Percentiles rank a stretch among this genome's conserved stretches.
Evolutionary conservation across 495 filamentous ascomycete genomes (phyloP).

Genomic region (Cercophora samala): DNA sequence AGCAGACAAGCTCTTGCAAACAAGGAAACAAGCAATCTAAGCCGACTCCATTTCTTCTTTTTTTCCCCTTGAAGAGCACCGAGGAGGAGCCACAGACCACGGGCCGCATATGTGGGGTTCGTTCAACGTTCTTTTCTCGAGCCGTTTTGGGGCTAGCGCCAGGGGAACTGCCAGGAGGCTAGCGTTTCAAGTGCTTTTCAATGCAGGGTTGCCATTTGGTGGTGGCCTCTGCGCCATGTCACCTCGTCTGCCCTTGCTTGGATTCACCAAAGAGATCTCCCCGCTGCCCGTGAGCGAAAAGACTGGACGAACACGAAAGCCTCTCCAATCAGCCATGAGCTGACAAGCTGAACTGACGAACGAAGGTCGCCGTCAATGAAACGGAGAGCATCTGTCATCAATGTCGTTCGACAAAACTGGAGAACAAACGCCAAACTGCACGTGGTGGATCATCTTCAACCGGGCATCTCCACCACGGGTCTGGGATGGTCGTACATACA

Average conservation of each 20-base stretch:
- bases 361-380: too few species aligned
- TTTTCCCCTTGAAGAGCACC: not conserved
- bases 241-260: not conserved
- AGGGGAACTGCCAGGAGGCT: conserved; percentile 10
- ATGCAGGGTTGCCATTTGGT: conserved; percentile 23
- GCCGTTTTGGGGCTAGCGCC: conserved; percentile 19
- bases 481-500: not conserved
- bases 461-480: not conserved
- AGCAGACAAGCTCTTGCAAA: not conserved
- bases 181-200: conserved; percentile 23
- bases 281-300: conserved; percentile 1
- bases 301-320: conserved; percentile 7
- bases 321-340: not conserved
- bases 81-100: not conserved
- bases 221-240: conserved; percentile 11
- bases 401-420: not conserved
- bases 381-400: not conserved
- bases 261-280: not conserved
- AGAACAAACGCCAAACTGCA: not conserved
- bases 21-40: not conserved
- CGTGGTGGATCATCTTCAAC: conserved; percentile 7
- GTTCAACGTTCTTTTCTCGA: not conserved
- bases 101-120: conserved; percentile 4
- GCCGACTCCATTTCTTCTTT: conserved; percentile 4
- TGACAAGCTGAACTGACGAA: not conserved